phyloP scores from a whole-genome alignment of 208 protist genomes.

The Paratrypanosoma confusum region DNA sequence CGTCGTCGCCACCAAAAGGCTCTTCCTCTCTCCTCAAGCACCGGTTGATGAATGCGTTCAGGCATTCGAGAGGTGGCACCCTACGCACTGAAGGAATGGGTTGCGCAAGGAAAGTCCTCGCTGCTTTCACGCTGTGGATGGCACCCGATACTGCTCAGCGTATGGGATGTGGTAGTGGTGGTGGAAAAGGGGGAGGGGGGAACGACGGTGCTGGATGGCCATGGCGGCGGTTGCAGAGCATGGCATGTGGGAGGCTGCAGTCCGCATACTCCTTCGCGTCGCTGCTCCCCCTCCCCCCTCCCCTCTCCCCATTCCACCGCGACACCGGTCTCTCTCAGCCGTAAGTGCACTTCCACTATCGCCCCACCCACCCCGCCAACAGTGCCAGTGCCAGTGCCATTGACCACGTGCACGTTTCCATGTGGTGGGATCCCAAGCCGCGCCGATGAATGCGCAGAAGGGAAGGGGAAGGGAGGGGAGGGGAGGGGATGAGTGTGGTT shows the following conservation, averaged over 20 bases:
- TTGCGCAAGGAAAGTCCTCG: no score
- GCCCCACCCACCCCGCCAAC: background rate
- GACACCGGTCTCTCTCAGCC: conserved; percentile 1
- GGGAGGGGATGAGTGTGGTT: no score
- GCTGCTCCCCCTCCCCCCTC: background rate
- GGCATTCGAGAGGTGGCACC: background rate
- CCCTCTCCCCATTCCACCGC: background rate
- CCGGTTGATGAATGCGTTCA: background rate
- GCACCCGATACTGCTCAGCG: no score
- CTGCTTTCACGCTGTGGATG: no score
- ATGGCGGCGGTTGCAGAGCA: no score
- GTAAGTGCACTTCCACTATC: conserved; percentile 4
- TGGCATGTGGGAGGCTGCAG: no score
- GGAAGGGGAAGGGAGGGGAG: no score
- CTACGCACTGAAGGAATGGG: background rate
- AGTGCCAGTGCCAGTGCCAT: background rate
- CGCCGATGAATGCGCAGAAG: conserved; percentile 8
- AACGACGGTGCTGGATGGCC: no score
- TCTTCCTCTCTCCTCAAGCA: no score
- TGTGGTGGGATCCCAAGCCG: conserved; percentile 11
- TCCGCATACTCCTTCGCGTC: background rate
- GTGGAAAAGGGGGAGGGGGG: no score
- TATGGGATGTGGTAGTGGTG: no score
- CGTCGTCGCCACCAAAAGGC: no score
- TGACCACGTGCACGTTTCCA: background rate